A percentile compares a stretch with the other conserved stretches of the same genome.
phyloP scores from a whole-genome alignment of 2,329 filamentous ascomycete species.

The Hawksworthiomyces lignivorus region DNA sequence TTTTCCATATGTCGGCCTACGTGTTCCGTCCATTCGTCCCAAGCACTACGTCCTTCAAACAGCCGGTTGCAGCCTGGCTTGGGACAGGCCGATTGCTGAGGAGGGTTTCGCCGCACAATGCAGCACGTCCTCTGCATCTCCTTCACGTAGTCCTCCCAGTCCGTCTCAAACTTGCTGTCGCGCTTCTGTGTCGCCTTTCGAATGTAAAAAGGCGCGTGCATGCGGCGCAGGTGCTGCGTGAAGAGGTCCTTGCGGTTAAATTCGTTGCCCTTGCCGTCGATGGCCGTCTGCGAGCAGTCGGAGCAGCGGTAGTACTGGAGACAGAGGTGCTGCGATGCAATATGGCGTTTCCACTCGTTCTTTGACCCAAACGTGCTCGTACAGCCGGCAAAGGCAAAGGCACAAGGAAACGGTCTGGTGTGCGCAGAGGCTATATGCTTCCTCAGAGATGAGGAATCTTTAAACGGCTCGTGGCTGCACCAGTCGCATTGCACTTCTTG shows the following conservation, averaged over 20 bases:
- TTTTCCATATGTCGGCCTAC: constrained; percentile 84
- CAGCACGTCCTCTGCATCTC: constrained; percentile 69
- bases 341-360: constrained; percentile 97
- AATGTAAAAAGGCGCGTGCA: constrained; percentile 71
- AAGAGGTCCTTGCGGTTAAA: constrained; percentile 97
- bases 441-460: constrained; percentile 56
- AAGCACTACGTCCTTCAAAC: constrained; percentile 67
- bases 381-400: constrained; percentile 79
- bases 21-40: constrained; percentile 91
- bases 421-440: constrained; percentile 63
- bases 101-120: constrained; percentile 59
- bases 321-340: constrained; percentile 80
- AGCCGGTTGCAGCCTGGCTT: constrained; percentile 61
- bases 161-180: constrained; percentile 50
- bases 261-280: constrained; percentile 54
- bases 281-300: constrained; percentile 45
- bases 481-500: constrained; percentile 54
- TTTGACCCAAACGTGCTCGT: constrained; percentile 79
- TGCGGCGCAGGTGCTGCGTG: constrained; percentile 85
- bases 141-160: constrained; percentile 60
- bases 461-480: constrained; percentile 58
- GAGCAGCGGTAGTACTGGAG: constrained; percentile 59
- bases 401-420: constrained; percentile 72
- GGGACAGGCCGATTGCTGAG: constrained; percentile 62
- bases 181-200: constrained; percentile 49